Evolutionary conservation across 2,329 filamentous ascomycete species (phyloP), one percentile per base, ranked within the genome.

Genomic region (Colletotrichum tanaceti): DNA sequence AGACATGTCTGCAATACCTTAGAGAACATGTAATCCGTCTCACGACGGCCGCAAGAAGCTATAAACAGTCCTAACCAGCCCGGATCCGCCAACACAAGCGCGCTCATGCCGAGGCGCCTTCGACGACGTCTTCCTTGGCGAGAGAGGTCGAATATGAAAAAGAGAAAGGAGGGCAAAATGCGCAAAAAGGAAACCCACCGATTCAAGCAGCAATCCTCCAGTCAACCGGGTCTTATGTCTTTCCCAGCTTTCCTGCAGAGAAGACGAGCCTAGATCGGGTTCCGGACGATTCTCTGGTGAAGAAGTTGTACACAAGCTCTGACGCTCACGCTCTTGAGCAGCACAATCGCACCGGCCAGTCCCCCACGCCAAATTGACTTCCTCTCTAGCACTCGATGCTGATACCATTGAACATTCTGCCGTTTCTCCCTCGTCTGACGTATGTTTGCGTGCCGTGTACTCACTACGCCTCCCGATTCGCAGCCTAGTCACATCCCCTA

Each of bases 1-100:
- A 18, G 4, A 11, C 54, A 20, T 43, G 54, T 35, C 65, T 65
- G 28, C 65, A 68, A 3, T 50, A 43, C 22, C 61, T 68, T 55
- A 59, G 65, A 68, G 65, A 61, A 54, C 65, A 68, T 10, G 41
- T 14, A 4, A 22, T 4, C 39, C 9, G 20, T n/a, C 6, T 16
- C 20, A 14, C 57, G 28, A 41, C 28, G 55, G 16, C 22, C 11
- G 38, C 20, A 18, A 43, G 20, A 4, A 24, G 43, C 10, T 55
- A 7, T 22, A 20, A n/a, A 22, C 16, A 47, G 20, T 14, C 39
- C 13, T 10, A 18, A 4, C 38, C 28, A 5, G 32, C n/a, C 32
- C 20, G 32, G 16, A 35, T 10, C 50, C 13, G 32, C n/a, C 50
- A n/a, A 4, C 18, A 28, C 16, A 46, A 43, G 46, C 46, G 62